Evolutionary conservation across 352 stramenopile species (phyloP).

Genomic region (Pythium myriotylum): DNA sequence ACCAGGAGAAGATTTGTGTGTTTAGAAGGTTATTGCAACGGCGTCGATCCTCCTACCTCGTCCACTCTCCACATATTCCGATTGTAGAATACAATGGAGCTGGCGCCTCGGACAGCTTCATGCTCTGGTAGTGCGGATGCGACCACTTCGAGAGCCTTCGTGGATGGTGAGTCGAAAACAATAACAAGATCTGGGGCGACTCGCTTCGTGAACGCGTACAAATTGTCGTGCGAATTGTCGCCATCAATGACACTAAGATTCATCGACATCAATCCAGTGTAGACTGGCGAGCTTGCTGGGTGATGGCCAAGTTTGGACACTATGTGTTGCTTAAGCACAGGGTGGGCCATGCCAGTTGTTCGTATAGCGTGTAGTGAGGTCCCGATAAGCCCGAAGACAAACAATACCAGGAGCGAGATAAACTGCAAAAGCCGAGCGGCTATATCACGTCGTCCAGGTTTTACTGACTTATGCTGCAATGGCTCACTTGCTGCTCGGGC

Average conservation of each 20-base stretch:
- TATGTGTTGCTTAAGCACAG: conserved; percentile 10
- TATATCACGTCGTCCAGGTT: not conserved
- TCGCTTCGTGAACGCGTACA: not conserved
- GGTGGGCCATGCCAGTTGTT: conserved; percentile 1
- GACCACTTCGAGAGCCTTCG: no score
- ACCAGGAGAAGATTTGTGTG: no score
- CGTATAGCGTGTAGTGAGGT: conserved; percentile 1
- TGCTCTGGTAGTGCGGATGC: no score
- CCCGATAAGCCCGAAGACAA: conserved; percentile 4
- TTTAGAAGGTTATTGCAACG: no score
- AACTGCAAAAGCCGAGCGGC: conserved; percentile 15
- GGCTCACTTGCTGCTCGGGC: conserved; percentile 1
- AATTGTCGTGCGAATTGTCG: no score
- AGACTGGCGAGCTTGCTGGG: no score
- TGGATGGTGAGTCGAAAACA: not conserved
- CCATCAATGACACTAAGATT: no score
- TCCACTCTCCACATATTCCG: conserved; percentile 2
- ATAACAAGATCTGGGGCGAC: not conserved
- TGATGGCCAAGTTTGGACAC: not conserved
- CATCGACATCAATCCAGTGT: no score
- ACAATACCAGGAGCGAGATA: conserved; percentile 11
- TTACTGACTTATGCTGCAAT: not conserved
- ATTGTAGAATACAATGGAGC: not conserved
- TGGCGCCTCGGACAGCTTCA: no score
- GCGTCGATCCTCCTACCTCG: no score